Base-by-base conservation (phyloP, 2,329 filamentous ascomycete species). In the Colletotrichum horii region DNA sequence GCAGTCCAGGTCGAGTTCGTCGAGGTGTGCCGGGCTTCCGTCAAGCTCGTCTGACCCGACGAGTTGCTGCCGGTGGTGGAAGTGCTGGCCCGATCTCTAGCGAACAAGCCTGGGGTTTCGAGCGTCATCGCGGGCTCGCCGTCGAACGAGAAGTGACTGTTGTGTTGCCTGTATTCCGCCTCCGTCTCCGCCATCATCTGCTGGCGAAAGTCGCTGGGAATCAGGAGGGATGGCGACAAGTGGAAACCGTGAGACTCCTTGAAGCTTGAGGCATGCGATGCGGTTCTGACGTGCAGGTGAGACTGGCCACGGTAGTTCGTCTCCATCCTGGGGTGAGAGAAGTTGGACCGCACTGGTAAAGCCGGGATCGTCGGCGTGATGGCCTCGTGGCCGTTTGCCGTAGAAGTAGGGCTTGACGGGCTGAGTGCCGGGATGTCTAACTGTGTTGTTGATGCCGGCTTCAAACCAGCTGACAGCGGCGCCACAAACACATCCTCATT, bases 211-310 rank as follows among this genome's bases (percentile, higher is more conserved):
- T 93, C 91, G 62, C 85, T 83, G 15, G 92, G 91, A 69, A 93
- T 91, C 66, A 93, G 85, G n/a, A 93, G 85, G 5, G 90, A 90
- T 0, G 92, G 91, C 9, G 91, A 93, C 38, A 93, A 82, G 56
- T 85, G 87, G 79, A 92, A 92, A 16, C 89, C 90, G 71, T 92
- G 89, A 0, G 88, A 88, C 80, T 93, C 91, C 78, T 88, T 89
- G 81, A 91, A 92, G 80, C 87, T 91, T 3, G 88, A 89, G 1
- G 87, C 85, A 16, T 87, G 85, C 4, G 91, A 91, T 30, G 83
- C 82, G 36, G 82, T 85, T 66, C 86, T 85, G 52, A 82, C 80
- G 71, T 87, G 84, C 76, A 82, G 77, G 78, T 79, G 77, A 8
- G 70, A 77, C 56, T 76, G 65, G 52, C 81, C 81, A 76, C 75